Conservation (phyloP, 805 yeast genomes). For the Metschnikowia picachoensis region DNA sequence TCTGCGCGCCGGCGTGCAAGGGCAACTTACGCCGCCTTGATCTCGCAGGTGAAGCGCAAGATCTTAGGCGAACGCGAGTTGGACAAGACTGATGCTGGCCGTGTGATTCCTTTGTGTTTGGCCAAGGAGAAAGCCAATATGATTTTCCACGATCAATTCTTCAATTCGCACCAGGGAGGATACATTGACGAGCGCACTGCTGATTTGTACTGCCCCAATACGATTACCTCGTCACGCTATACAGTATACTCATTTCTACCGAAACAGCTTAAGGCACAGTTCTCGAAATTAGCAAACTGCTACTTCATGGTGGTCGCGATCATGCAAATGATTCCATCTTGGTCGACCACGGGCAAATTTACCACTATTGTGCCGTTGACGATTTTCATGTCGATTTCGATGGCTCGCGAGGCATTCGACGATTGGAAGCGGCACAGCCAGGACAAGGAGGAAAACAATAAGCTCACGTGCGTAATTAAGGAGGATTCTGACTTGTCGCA, state of each 20-base stretch:
- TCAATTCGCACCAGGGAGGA: conserved; percentile 21
- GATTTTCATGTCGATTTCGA: conserved; percentile 83
- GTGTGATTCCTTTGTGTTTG: conserved; percentile 66
- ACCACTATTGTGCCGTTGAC: conserved; percentile 89
- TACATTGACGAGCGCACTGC: conserved; percentile 68
- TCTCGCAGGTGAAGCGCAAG: conserved; percentile 21
- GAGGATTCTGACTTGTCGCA: conserved; percentile 28
- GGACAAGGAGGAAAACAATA: conserved; percentile 79
- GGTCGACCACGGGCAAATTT: conserved; percentile 96
- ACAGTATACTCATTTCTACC: conserved; percentile 80
- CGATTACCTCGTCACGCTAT: conserved; percentile 84
- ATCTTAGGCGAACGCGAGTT: conserved; percentile 7
- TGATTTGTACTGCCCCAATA: conserved; percentile 59
- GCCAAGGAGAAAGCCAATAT: conserved; percentile 33
- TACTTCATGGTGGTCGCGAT: conserved; percentile 88
- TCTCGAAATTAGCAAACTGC: conserved; percentile 87
- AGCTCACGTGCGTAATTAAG: conserved; percentile 26
- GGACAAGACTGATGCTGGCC: conserved; percentile 48
- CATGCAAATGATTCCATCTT: conserved; percentile 91
- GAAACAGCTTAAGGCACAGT: conserved; percentile 83
- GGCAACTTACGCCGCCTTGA: conserved; percentile 23
- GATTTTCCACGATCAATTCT: conserved; percentile 27
- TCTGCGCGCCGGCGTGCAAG: conserved; percentile 11
- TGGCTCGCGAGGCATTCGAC: conserved; percentile 89
- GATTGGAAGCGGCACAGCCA: conserved; percentile 83